A percentile compares a stretch with the other conserved stretches of the same genome.
These are phyloP conservation scores for Sclerotiophoma versabilis DNA, from an alignment of 2,329 filamentous ascomycete species.

Conservation along the genomic window DNA sequence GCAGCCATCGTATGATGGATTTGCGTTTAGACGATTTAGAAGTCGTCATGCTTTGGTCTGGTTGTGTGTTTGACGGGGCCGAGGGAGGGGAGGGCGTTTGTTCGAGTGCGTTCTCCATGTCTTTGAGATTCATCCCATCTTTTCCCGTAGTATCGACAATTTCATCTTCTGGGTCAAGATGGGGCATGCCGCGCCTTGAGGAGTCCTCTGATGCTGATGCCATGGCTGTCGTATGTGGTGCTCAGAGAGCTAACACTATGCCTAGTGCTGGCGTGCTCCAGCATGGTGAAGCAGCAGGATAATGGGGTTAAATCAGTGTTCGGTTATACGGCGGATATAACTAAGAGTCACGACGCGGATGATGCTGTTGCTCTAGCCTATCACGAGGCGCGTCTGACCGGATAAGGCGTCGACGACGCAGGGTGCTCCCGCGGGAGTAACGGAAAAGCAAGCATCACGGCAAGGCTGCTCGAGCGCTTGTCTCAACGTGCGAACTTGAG, in stretches of 20 bases:
- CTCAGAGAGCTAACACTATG: not conserved
- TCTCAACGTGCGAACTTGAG: not conserved
- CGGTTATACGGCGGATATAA: conserved; percentile 19
- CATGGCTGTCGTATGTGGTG: not conserved
- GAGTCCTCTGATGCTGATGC: not conserved
- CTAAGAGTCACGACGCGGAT: not conserved
- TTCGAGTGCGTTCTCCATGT: not conserved
- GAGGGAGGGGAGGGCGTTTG: not conserved
- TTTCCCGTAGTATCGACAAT: not conserved
- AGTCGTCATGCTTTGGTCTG: not conserved
- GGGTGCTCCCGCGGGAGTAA: conserved; percentile 5
- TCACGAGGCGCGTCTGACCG: not conserved
- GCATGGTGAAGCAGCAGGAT: not conserved
- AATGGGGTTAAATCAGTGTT: not conserved
- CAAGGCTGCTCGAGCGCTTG: not conserved
- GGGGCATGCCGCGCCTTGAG: not conserved
- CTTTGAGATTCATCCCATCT: not conserved
- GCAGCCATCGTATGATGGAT: conserved; percentile 21
- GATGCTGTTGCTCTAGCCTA: conserved; percentile 1
- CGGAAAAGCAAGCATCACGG: conserved; percentile 8
- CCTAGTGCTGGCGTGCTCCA: not conserved
- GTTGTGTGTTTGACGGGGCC: not conserved
- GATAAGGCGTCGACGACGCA: conserved; percentile 8
- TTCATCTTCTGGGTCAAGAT: not conserved
- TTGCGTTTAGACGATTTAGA: conserved; percentile 3